phyloP scores from a whole-genome alignment of 345 rosid species.

The Dipteronia sinensis region DNA sequence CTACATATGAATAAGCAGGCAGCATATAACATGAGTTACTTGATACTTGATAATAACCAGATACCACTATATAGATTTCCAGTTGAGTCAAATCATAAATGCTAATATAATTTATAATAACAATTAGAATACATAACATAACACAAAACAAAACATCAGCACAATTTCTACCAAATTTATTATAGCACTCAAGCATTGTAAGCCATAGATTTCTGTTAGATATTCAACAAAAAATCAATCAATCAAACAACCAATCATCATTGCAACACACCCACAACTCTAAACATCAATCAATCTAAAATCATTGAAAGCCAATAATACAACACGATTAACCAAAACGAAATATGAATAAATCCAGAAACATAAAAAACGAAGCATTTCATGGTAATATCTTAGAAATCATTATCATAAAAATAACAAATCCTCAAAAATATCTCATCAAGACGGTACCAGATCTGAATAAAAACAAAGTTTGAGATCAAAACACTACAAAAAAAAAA shows the following conservation, averaged over 20 bases:
- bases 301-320: neutral
- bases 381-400: neutral
- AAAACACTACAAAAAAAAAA: neutral
- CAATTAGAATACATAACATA: no score
- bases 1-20: neutral
- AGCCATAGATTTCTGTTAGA: no score
- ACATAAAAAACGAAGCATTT: neutral
- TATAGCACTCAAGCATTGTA: no score
- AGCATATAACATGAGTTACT: neutral
- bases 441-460: conserved; percentile 14
- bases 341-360: neutral
- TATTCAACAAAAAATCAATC: no score
- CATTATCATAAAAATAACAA: neutral
- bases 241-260: no score
- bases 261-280: neutral
- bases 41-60: neutral
- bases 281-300: neutral
- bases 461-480: neutral
- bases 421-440: conserved; percentile 13
- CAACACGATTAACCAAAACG: no score
- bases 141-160: no score
- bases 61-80: no score
- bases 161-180: no score
- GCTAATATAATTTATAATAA: no score
- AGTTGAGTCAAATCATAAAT: no score